Conservation (phyloP, 768 basidiomycete species). For the Leucocoprinus sp. region DNA sequence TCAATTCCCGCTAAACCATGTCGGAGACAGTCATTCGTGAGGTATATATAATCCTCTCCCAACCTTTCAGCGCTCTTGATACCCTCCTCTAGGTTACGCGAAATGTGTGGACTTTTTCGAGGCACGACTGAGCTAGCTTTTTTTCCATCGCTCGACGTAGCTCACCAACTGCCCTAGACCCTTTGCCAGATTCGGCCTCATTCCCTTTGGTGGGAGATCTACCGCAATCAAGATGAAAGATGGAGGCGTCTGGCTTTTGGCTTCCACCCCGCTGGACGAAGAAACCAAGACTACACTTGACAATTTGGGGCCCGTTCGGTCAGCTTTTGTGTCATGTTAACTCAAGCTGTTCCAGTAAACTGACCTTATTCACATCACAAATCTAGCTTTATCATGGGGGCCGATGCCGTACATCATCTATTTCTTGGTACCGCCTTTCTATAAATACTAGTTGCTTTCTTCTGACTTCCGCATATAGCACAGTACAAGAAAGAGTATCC, state of each 20-base stretch:
- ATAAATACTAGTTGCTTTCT: background rate
- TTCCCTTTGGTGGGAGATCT: conserved; percentile 77
- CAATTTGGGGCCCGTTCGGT: conserved; percentile 65
- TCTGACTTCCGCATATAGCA: conserved; percentile 21
- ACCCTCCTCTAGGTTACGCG: conserved; percentile 41
- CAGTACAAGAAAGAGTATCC: conserved; percentile 69
- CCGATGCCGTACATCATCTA: conserved; percentile 51
- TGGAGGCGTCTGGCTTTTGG: conserved; percentile 76
- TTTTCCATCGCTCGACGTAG: background rate
- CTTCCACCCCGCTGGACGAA: conserved; percentile 62
- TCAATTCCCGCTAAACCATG: conserved; percentile 15
- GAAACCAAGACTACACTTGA: conserved; percentile 58
- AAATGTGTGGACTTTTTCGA: conserved; percentile 60
- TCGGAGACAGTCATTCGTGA: conserved; percentile 33
- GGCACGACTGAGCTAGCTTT: conserved; percentile 30
- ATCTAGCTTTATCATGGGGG: conserved; percentile 50
- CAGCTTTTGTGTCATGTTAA: no score
- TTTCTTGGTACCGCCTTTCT: conserved; percentile 36
- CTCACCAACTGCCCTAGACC: conserved; percentile 32
- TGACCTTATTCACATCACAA: background rate
- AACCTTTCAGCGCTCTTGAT: background rate
- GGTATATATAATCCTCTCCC: conserved; percentile 18
- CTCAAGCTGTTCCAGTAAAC: background rate
- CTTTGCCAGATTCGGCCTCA: conserved; percentile 54
- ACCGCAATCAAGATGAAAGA: conserved; percentile 67